Evolutionary conservation across 2,329 filamentous ascomycete genomes (phyloP).

Genomic region (Nothomitra cinnamomea): DNA sequence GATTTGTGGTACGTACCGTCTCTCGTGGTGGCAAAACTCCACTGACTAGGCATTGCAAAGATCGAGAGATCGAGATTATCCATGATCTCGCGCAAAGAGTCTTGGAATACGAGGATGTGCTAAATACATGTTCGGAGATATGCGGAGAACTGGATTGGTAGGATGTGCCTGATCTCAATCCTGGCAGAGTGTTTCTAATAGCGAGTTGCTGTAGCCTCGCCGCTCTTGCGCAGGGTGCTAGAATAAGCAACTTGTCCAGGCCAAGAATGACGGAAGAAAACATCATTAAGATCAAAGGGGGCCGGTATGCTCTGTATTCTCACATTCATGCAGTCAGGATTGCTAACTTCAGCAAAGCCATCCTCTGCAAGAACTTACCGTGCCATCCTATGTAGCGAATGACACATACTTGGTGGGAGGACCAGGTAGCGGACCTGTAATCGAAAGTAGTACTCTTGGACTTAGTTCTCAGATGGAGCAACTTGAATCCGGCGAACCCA

Average conservation of each 20-base stretch:
- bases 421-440: constrained; percentile 15
- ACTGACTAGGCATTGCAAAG: constrained; percentile 23
- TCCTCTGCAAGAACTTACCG: constrained; percentile 68
- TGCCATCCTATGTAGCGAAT: constrained; percentile 70
- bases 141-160: constrained; percentile 70
- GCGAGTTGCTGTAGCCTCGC: constrained; percentile 38
- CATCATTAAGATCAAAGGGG: constrained; percentile 55
- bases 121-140: constrained; percentile 55
- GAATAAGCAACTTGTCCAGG: constrained; percentile 50
- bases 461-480: neutral
- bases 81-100: constrained; percentile 57
- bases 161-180: neutral
- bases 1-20: constrained; percentile 51
- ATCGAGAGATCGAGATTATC: constrained; percentile 78
- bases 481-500: constrained; percentile 28
- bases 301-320: constrained; percentile 36
- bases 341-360: constrained; percentile 35
- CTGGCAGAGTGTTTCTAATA: constrained; percentile 10
- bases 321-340: no score
- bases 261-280: constrained; percentile 57
- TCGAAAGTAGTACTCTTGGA: neutral
- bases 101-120: constrained; percentile 46
- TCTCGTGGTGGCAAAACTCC: neutral
- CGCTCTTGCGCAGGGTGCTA: constrained; percentile 62
- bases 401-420: constrained; percentile 55